phyloP scores from a whole-genome alignment of 1,139 yeast species.

The Suhomyces ambrosiae region DNA sequence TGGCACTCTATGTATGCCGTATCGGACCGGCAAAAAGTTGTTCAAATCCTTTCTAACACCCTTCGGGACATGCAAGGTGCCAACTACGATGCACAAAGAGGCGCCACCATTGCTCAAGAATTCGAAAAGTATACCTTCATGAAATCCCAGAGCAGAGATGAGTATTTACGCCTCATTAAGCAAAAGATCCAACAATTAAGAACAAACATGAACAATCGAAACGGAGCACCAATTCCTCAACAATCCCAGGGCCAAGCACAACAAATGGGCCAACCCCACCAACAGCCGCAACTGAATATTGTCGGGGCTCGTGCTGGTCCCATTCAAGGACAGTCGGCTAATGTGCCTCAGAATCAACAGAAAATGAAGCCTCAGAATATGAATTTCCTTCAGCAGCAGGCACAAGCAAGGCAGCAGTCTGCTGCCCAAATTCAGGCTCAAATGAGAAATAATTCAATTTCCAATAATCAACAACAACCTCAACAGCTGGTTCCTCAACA shows the following conservation, averaged over 20 bases:
- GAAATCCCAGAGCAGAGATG: constrained; percentile 43
- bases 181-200: constrained; percentile 45
- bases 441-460: constrained; percentile 18
- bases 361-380: constrained; percentile 29
- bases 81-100: constrained; percentile 41
- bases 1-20: constrained; percentile 47
- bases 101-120: constrained; percentile 46
- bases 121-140: constrained; percentile 47
- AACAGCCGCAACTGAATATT: constrained; percentile 13
- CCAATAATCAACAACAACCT: constrained; percentile 9
- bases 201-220: constrained; percentile 25
- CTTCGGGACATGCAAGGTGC: constrained; percentile 43
- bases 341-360: constrained; percentile 8
- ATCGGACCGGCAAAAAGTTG: constrained; percentile 47
- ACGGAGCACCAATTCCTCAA: constrained; percentile 17
- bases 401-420: constrained; percentile 51
- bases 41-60: constrained; percentile 41
- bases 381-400: constrained; percentile 50
- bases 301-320: constrained; percentile 9
- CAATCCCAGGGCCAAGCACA: constrained; percentile 14
- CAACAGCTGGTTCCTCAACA: constrained; percentile 9
- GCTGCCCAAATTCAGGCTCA: constrained; percentile 41
- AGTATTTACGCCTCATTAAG: constrained; percentile 41
- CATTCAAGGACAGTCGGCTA: no score
- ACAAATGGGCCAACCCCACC: constrained; percentile 10